phyloP scores from a whole-genome alignment of 306 rosid species.

The Quercus wislizeni region DNA sequence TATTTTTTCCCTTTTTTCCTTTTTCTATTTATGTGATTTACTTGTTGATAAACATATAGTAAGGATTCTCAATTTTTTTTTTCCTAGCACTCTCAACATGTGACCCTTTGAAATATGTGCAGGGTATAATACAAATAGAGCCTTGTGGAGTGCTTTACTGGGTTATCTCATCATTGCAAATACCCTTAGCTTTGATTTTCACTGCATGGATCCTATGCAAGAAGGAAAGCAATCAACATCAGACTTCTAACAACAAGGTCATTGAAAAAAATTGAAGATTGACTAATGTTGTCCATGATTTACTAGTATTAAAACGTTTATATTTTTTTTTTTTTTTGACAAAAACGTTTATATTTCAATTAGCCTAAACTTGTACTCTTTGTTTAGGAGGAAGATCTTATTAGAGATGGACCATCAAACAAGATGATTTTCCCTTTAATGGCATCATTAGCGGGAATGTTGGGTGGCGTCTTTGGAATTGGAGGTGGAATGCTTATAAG shows the following conservation, averaged over 20 bases:
- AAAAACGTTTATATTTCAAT: background rate
- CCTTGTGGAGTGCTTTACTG: constrained; percentile 78
- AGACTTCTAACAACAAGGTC: constrained; percentile 44
- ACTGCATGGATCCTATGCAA: constrained; percentile 62
- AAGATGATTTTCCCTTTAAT: constrained; percentile 64
- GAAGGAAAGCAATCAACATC: constrained; percentile 46
- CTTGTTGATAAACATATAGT: no score
- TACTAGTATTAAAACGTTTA: constrained; percentile 5
- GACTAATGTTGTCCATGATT: background rate
- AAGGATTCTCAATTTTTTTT: no score
- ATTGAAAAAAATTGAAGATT: background rate
- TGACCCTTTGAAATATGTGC: constrained; percentile 28
- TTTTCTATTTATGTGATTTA: no score
- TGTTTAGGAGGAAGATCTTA: constrained; percentile 36
- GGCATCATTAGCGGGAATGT: constrained; percentile 69
- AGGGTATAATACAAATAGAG: constrained; percentile 66
- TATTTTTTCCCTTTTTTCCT: no score
- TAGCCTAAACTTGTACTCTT: background rate
- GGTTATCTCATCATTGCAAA: constrained; percentile 69
- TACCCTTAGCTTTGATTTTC: constrained; percentile 72
- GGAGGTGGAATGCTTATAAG: constrained; percentile 96
- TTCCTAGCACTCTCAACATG: background rate
- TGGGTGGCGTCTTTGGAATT: constrained; percentile 90
- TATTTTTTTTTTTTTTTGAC: background rate
- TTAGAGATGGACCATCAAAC: constrained; percentile 31